Evolutionary conservation across 208 protist species (phyloP).

Genomic region (Crithidia sp.): DNA sequence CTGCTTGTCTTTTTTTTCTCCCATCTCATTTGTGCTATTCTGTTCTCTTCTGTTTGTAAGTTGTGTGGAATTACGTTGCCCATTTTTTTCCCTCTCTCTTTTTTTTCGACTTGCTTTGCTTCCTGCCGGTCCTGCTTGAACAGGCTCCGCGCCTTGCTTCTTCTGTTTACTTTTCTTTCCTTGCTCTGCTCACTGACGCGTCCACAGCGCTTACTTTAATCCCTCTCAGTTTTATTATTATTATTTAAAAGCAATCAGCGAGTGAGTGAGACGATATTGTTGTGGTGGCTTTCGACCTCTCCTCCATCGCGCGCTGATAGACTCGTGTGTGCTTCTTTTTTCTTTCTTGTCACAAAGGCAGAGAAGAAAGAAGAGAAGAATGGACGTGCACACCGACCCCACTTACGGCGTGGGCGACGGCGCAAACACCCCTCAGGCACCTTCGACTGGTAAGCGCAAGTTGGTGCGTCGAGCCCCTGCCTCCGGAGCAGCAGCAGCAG

Average conservation of each 20-base stretch:
- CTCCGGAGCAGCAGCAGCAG: not conserved
- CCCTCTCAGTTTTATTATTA: too few relatives aligned
- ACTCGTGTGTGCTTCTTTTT: not conserved
- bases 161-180: not conserved
- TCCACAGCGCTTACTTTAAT: too few relatives aligned
- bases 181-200: not conserved
- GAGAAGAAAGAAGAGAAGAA: not conserved
- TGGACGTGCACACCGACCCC: constrained; percentile 27
- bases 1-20: not conserved
- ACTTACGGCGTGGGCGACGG: not conserved
- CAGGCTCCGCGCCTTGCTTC: too few relatives aligned
- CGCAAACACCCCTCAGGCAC: not conserved
- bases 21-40: not conserved
- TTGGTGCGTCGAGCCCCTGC: constrained; percentile 19
- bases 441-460: constrained; percentile 12
- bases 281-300: not conserved
- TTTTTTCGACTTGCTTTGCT: too few relatives aligned
- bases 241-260: too few relatives aligned
- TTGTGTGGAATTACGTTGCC: too few relatives aligned
- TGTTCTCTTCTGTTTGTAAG: too few relatives aligned
- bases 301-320: not conserved
- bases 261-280: not conserved
- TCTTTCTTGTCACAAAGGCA: not conserved
- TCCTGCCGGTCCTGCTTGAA: too few relatives aligned
- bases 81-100: too few relatives aligned